Base-by-base conservation (phyloP, 371 early-diverging fungal genomes). In the Massospora cicadina region DNA sequence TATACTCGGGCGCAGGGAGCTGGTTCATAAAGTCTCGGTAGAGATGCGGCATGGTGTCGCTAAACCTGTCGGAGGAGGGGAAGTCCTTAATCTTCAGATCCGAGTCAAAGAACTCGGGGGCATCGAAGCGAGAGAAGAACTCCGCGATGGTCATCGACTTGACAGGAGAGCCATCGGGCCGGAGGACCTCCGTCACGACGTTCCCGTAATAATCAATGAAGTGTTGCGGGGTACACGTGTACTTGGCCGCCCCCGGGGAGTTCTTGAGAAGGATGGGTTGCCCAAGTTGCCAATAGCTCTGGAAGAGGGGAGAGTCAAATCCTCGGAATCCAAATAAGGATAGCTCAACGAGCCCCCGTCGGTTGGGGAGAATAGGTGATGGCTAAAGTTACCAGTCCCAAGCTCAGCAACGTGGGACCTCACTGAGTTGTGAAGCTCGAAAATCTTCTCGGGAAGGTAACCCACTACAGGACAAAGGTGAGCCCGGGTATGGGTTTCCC, bases 1-100 rank as follows among this genome's bases (percentile, higher is more conserved):
- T 80, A 69, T 86, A 86, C 31, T 77, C 78, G 13, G 70, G 73
- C 27, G 82, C 72, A 0, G 88, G 87, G 31, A 87, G 65, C 0
- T 76, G 71, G 0, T 68, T 56, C 75, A 82, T 74, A 55, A 85
- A 82, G 43, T 79, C 76, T 7, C 65, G 57, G 68, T 74, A 79
- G 27, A 80, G 77, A 0, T 67, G 67, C 0, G 83, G 83, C 60
- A 83, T 77, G 23, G 67, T 68, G 0, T 65, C 61, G 21, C 67
- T 64, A 60, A 87, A 85, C 29, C 81, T 75, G 7, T 73, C 72
- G 10, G 73, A 67, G 0, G 83, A 75, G 26, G 86, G 86, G 86
- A 86, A 86, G 65, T 86, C 87, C 81, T 87, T 69, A 3, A 66
- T 27, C 33, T 28, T 33, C 24, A 43, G 43, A 43, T 43, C 43